phyloP scores from a whole-genome alignment of 441 rosid species.

The Geranium incanum region DNA sequence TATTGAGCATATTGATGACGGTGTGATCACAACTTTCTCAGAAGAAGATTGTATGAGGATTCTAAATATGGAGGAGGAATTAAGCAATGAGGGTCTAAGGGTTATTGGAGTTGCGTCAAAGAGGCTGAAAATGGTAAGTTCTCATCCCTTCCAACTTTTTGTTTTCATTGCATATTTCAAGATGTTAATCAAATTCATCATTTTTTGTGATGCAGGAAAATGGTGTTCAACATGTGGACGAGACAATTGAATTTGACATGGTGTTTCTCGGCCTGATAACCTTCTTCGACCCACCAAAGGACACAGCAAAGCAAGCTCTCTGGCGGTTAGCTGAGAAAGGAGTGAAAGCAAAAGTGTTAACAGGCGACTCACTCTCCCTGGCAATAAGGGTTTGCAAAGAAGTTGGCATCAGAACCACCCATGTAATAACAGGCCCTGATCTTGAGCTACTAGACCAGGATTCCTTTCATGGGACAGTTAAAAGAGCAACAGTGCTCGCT shows the following conservation, averaged over 20 bases:
- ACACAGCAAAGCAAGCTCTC: slow-evolving; percentile 68
- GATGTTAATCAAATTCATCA: background rate
- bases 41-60: slow-evolving; percentile 39
- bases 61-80: slow-evolving; percentile 39
- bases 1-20: slow-evolving; percentile 33
- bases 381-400: slow-evolving; percentile 57
- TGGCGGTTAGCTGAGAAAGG: slow-evolving; percentile 69
- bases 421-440: slow-evolving; percentile 64
- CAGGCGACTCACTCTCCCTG: slow-evolving; percentile 62
- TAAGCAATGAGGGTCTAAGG: slow-evolving; percentile 56
- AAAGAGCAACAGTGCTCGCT: slow-evolving; percentile 60
- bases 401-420: slow-evolving; percentile 60
- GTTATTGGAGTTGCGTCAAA: slow-evolving; percentile 48
- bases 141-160: background rate
- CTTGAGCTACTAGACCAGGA: slow-evolving; percentile 56
- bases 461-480: slow-evolving; percentile 49
- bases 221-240: slow-evolving; percentile 23
- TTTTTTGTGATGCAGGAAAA: slow-evolving; percentile 29
- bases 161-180: background rate
- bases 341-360: slow-evolving; percentile 63
- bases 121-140: slow-evolving; percentile 39
- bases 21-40: slow-evolving; percentile 26
- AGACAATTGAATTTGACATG: slow-evolving; percentile 46
- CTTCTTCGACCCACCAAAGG: slow-evolving; percentile 70
- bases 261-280: slow-evolving; percentile 56